Evolutionary conservation across 1,284 basidiomycete genomes (phyloP).

Genomic region (Cryptococcus hybrid): DNA sequence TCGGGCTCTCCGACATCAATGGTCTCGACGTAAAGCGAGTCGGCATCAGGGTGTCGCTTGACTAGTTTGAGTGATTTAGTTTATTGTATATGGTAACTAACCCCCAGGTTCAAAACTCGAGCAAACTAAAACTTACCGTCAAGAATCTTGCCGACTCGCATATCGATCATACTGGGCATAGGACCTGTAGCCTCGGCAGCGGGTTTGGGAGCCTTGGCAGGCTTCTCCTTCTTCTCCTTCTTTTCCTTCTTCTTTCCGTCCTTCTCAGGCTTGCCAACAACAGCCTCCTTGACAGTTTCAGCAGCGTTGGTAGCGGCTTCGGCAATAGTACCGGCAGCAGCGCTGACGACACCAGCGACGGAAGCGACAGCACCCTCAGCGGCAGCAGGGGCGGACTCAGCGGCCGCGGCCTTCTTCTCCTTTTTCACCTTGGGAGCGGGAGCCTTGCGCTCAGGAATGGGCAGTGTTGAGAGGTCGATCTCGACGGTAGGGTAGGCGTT

Average conservation of each 20-base stretch:
- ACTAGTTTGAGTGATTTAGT: conserved; percentile 55
- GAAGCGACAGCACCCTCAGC: conserved; percentile 19
- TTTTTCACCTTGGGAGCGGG: conserved; percentile 71
- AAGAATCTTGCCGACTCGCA: conserved; percentile 85
- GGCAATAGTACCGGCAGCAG: conserved; percentile 26
- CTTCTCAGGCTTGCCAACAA: conserved; percentile 18
- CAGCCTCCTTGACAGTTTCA: conserved; percentile 25
- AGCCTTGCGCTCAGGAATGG: conserved; percentile 69
- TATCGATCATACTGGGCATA: conserved; percentile 88
- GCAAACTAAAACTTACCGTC: conserved; percentile 61
- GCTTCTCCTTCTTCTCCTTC: conserved; percentile 36
- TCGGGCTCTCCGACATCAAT: conserved; percentile 92
- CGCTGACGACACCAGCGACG: conserved; percentile 14
- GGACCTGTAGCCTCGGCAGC: conserved; percentile 64
- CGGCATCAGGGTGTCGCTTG: conserved; percentile 90
- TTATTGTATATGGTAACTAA: neutral
- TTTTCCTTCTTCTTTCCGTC: conserved; percentile 27
- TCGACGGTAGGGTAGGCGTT: conserved; percentile 59
- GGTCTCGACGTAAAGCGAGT: conserved; percentile 85
- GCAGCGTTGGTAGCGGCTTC: conserved; percentile 20
- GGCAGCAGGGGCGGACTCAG: conserved; percentile 23
- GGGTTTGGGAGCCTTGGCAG: conserved; percentile 36
- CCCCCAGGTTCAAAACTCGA: neutral
- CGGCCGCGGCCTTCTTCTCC: conserved; percentile 53
- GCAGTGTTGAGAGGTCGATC: conserved; percentile 73